phyloP scores from a whole-genome alignment of 495 filamentous ascomycete genomes.

The Hypoxylon lenormandii region DNA sequence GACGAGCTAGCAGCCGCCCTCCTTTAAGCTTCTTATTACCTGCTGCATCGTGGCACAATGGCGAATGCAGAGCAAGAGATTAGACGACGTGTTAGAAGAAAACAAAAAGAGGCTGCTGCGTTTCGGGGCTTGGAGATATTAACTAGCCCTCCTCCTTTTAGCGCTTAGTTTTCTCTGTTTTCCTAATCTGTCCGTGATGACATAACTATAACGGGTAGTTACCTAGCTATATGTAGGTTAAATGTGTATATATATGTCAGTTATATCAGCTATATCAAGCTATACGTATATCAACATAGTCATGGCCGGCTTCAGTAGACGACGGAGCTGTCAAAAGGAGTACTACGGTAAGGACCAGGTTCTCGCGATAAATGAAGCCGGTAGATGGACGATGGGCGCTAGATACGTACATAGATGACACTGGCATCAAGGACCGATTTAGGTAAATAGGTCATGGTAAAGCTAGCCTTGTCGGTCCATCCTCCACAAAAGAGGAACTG shows the following conservation, averaged over 20 bases:
- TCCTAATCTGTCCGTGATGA: constrained; percentile 37
- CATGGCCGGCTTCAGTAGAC: constrained; percentile 1
- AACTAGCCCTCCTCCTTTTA: constrained; percentile 21
- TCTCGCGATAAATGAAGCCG: constrained; percentile 39
- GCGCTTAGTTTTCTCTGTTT: constrained; percentile 26
- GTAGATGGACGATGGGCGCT: constrained; percentile 44
- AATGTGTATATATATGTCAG: constrained; percentile 29
- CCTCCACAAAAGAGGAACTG: constrained; percentile 32
- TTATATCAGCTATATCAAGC: too few relatives aligned
- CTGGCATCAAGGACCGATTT: constrained; percentile 16
- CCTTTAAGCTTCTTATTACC: constrained; percentile 38
- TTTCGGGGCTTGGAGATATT: constrained; percentile 1
- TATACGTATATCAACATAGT: constrained; percentile 45
- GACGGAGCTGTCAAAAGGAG: constrained; percentile 18
- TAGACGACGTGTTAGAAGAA: neutral
- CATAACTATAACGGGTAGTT: too few relatives aligned
- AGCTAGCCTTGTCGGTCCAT: constrained; percentile 31
- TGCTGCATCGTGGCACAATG: constrained; percentile 15
- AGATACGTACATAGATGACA: constrained; percentile 12
- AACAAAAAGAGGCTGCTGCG: constrained; percentile 2
- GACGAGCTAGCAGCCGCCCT: constrained; percentile 39
- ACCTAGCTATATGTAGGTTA: neutral
- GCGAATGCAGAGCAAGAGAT: constrained; percentile 8
- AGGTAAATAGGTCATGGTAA: constrained; percentile 24
- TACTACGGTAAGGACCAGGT: constrained; percentile 16